Evolutionary conservation across 2,329 filamentous ascomycete species (phyloP).

Genomic region (Plectosphaerella sp.): DNA sequence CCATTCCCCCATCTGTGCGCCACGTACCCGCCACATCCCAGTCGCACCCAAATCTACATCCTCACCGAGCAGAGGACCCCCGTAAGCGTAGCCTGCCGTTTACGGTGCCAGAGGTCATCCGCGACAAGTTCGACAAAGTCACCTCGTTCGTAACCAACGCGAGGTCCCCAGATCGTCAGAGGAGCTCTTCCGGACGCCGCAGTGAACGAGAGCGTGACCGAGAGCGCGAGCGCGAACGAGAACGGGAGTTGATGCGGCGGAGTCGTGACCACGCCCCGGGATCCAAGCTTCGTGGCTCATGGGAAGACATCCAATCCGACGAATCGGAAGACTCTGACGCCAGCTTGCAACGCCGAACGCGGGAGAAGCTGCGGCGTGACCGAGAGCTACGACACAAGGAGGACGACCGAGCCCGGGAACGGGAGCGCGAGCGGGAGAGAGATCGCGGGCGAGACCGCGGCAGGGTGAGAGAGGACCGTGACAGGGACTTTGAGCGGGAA

Average conservation of each 20-base stretch:
- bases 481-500: conserved; percentile 28
- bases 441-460: conserved; percentile 28
- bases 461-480: conserved; percentile 31
- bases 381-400: conserved; percentile 13
- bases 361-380: conserved; percentile 12
- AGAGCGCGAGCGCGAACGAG: neutral
- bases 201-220: conserved; percentile 6
- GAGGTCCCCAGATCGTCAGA: conserved; percentile 26
- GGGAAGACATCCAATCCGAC: conserved; percentile 35
- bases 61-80: conserved; percentile 29
- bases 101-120: conserved; percentile 31
- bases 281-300: conserved; percentile 34
- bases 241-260: conserved; percentile 17
- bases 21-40: conserved; percentile 9
- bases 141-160: conserved; percentile 36
- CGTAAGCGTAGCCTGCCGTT: conserved; percentile 26
- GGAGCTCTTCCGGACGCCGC: conserved; percentile 26
- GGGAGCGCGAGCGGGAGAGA: conserved; percentile 14
- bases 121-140: conserved; percentile 42
- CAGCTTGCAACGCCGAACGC: conserved; percentile 18
- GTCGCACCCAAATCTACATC: conserved; percentile 13
- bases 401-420: conserved; percentile 9
- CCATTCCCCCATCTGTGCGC: conserved; percentile 23
- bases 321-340: conserved; percentile 27
- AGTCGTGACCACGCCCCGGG: conserved; percentile 34